Evolutionary conservation across 306 rosid genomes (phyloP).

Genomic region (Ochetophila trinervis): DNA sequence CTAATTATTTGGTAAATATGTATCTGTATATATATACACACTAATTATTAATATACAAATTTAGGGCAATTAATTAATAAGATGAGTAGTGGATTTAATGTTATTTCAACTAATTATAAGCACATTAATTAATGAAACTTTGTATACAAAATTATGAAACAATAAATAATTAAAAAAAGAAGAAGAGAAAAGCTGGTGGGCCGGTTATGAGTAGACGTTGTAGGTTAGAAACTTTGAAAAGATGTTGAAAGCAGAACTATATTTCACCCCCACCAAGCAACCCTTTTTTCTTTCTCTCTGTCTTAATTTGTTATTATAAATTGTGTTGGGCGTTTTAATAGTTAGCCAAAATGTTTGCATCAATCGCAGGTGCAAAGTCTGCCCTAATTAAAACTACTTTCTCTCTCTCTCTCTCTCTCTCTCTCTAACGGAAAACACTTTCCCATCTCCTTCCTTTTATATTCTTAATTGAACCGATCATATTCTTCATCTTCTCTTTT

Average conservation of each 20-base stretch:
- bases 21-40: no score
- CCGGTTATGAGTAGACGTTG: conserved; percentile 79
- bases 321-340: conserved; percentile 21
- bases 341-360: conserved; percentile 89
- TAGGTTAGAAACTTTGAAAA: conserved; percentile 83
- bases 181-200: conserved; percentile 39
- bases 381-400: conserved; percentile 37
- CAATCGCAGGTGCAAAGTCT: conserved; percentile 69
- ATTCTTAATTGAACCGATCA: no score
- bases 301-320: not conserved
- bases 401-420: conserved; percentile 40
- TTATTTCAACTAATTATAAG: no score
- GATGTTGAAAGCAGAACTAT: conserved; percentile 96
- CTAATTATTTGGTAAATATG: no score
- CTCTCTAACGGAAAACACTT: conserved; percentile 81
- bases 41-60: no score
- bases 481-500: no score
- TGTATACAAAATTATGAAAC: no score
- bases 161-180: not conserved
- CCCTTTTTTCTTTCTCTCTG: conserved; percentile 19
- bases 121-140: no score
- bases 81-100: no score
- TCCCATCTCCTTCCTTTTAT: conserved; percentile 3
- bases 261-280: conserved; percentile 65
- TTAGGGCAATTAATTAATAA: no score